phyloP scores from a whole-genome alignment of 108 stramenopile species.

The Pseudonitzschia delicatissima region DNA sequence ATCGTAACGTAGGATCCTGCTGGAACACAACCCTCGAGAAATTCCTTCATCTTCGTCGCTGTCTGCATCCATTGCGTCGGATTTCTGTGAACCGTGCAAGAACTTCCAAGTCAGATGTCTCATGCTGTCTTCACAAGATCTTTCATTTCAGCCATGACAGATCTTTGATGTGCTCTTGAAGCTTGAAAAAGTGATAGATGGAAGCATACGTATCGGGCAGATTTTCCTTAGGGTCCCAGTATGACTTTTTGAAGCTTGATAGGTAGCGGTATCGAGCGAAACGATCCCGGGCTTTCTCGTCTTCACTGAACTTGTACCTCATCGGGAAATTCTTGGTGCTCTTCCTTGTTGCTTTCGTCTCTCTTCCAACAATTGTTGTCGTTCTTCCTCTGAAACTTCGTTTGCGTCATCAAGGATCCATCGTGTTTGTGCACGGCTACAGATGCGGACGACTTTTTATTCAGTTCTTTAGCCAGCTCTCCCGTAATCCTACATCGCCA shows the following conservation, averaged over 20 bases:
- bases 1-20: constrained; percentile 88
- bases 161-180: constrained; percentile 84
- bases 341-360: constrained; percentile 74
- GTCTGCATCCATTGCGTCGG: constrained; percentile 27
- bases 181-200: constrained; percentile 87
- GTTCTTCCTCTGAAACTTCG: constrained; percentile 61
- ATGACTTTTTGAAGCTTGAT: constrained; percentile 89
- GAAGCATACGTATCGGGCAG: constrained; percentile 94
- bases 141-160: constrained; percentile 73
- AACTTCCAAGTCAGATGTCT: constrained; percentile 30
- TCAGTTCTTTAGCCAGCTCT: constrained; percentile 77
- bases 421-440: constrained; percentile 43
- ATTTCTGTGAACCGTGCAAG: constrained; percentile 9
- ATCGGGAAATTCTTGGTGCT: constrained; percentile 95
- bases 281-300: constrained; percentile 83
- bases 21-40: constrained; percentile 77
- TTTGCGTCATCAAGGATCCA: constrained; percentile 79
- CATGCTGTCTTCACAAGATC: constrained; percentile 59
- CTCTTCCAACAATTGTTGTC: constrained; percentile 52
- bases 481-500: constrained; percentile 70
- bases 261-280: constrained; percentile 96
- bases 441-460: constrained; percentile 54
- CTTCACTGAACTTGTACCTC: constrained; percentile 94
- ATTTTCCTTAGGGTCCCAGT: constrained; percentile 97
- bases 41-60: constrained; percentile 60